Evolutionary conservation across 352 stramenopile genomes (phyloP).

Genomic region (Albugo candida): DNA sequence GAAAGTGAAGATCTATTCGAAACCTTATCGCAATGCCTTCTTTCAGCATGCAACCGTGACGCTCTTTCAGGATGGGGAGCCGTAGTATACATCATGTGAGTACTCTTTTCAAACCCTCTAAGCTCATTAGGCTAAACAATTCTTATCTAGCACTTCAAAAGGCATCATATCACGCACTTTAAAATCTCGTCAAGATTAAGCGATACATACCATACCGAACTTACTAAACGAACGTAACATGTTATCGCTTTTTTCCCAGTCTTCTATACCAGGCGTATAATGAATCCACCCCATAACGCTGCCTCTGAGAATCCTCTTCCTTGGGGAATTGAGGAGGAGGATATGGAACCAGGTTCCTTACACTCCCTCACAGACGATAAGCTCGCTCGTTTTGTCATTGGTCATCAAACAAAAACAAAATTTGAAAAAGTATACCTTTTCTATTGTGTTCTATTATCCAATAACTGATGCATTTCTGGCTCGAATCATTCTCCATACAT

Average conservation of each 20-base stretch:
- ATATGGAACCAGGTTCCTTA: slow-evolving; percentile 55
- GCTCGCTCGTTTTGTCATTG: slow-evolving; percentile 54
- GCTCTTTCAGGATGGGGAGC: slow-evolving; percentile 95
- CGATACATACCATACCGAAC: neutral
- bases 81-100: slow-evolving; percentile 94
- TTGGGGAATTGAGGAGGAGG: slow-evolving; percentile 38
- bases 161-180: slow-evolving; percentile 70
- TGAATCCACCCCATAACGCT: too few relatives aligned
- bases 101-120: neutral
- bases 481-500: neutral
- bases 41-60: slow-evolving; percentile 96
- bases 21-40: slow-evolving; percentile 93
- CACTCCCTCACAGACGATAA: slow-evolving; percentile 53
- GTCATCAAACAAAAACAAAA: slow-evolving; percentile 71
- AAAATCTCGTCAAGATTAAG: slow-evolving; percentile 63
- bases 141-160: slow-evolving; percentile 26
- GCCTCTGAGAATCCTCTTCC: slow-evolving; percentile 12
- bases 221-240: too few relatives aligned
- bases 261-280: too few relatives aligned
- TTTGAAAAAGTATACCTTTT: slow-evolving; percentile 42
- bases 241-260: too few relatives aligned
- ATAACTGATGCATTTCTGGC: neutral
- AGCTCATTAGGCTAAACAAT: neutral
- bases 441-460: too few relatives aligned
- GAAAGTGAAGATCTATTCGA: slow-evolving; percentile 95